Evolutionary conservation across 352 stramenopile species (phyloP).

Genomic region (Phytophthora aleatoria): DNA sequence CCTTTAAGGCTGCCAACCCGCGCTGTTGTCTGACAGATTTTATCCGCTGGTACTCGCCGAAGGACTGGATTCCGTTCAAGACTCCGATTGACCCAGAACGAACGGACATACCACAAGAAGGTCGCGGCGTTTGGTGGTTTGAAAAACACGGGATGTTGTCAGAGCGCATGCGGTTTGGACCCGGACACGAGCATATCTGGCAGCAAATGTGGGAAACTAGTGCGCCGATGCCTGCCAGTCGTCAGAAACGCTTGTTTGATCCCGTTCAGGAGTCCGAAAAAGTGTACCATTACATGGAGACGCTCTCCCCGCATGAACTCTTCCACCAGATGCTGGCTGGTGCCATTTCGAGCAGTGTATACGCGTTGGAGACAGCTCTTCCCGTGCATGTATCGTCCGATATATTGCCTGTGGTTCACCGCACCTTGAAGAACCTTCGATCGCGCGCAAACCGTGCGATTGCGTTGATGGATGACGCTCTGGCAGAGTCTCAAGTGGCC

Average conservation of each 20-base stretch:
- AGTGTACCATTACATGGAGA: constrained; percentile 85
- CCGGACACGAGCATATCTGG: constrained; percentile 58
- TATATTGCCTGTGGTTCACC: constrained; percentile 41
- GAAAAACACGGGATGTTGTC: constrained; percentile 70
- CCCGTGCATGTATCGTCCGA: constrained; percentile 35
- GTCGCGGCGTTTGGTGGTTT: constrained; percentile 69
- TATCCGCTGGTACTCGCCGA: constrained; percentile 85
- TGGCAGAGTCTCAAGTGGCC: constrained; percentile 66
- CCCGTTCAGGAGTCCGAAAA: constrained; percentile 79
- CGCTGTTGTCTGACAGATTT: constrained; percentile 73
- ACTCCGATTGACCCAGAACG: constrained; percentile 19
- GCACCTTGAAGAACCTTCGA: constrained; percentile 42
- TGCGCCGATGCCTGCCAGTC: constrained; percentile 47
- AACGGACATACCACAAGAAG: constrained; percentile 45
- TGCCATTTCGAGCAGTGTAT: constrained; percentile 61
- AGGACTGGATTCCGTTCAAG: constrained; percentile 73
- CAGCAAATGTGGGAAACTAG: constrained; percentile 79
- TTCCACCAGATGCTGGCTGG: constrained; percentile 82
- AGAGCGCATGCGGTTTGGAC: constrained; percentile 65
- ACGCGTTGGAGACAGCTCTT: constrained; percentile 55
- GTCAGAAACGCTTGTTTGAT: constrained; percentile 79
- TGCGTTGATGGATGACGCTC: constrained; percentile 61
- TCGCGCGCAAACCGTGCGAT: constrained; percentile 54
- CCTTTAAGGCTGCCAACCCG: constrained; percentile 85
- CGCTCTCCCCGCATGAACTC: constrained; percentile 72